These are phyloP conservation scores for grape (Vitis vinifera) DNA, from an alignment of 164 flowering plant genomes.

Conservation along the genomic window DNA sequence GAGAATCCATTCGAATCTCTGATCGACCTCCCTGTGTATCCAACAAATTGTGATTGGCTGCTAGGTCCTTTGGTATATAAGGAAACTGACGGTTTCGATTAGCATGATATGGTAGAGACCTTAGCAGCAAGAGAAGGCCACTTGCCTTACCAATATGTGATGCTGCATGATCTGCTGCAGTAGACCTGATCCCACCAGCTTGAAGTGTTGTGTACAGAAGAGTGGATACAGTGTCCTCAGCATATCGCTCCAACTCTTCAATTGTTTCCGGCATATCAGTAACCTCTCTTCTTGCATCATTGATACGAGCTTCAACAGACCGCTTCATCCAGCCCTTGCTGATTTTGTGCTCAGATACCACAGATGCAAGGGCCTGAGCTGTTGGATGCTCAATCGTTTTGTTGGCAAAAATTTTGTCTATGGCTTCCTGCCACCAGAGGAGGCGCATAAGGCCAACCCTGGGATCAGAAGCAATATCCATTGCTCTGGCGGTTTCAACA, in stretches of 20 bases:
- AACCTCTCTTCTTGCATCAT: conserved; percentile 77
- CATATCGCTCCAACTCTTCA: conserved; percentile 79
- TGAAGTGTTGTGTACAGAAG: conserved; percentile 82
- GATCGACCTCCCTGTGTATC: conserved; percentile 47
- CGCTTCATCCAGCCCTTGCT: conserved; percentile 88
- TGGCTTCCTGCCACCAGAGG: conserved; percentile 98
- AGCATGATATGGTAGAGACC: conserved; percentile 85
- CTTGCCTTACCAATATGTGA: conserved; percentile 98
- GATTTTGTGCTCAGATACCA: conserved; percentile 59
- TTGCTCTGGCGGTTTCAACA: conserved; percentile 88
- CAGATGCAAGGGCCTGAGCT: conserved; percentile 76
- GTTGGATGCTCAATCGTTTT: conserved; percentile 83
- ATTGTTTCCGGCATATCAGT: conserved; percentile 58
- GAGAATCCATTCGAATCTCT: conserved; percentile 55
- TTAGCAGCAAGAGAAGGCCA: conserved; percentile 83
- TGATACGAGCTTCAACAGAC: conserved; percentile 91
- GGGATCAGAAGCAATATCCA: conserved; percentile 97
- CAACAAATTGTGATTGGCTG: conserved; percentile 77
- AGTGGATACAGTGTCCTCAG: conserved; percentile 88
- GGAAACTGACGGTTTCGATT: conserved; percentile 53
- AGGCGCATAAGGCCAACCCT: conserved; percentile 94
- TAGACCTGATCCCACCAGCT: conserved; percentile 85
- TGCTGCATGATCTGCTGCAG: conserved; percentile 96
- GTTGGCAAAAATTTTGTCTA: conserved; percentile 77
- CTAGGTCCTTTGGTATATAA: conserved; percentile 75